Evolutionary conservation across 164 flowering plant species (phyloP).

Genomic region (Macadamia integrifolia): DNA sequence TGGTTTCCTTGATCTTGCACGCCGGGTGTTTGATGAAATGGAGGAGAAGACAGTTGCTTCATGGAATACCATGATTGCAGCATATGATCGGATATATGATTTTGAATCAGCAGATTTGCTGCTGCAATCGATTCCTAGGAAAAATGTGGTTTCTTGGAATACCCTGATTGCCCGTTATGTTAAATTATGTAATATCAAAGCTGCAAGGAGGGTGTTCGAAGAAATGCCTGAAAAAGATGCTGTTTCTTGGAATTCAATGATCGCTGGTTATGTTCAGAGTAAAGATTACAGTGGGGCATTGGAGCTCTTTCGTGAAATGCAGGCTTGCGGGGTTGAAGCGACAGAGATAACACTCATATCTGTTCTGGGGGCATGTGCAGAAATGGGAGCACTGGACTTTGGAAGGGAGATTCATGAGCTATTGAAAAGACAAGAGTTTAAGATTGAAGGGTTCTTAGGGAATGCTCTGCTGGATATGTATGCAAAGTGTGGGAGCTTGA

Average conservation of each 20-base stretch:
- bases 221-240: conserved; percentile 40
- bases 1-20: conserved; percentile 30
- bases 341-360: conserved; percentile 41
- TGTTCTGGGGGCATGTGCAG: conserved; percentile 46
- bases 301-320: conserved; percentile 34
- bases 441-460: conserved; percentile 39
- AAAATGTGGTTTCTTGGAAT: conserved; percentile 46
- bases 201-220: conserved; percentile 30
- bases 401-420: conserved; percentile 37
- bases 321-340: conserved; percentile 17
- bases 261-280: conserved; percentile 31
- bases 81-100: conserved; percentile 32
- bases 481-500: conserved; percentile 42
- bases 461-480: conserved; percentile 49
- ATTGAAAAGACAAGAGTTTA: conserved; percentile 18
- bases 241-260: conserved; percentile 47
- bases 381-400: conserved; percentile 30
- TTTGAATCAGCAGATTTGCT: conserved; percentile 30
- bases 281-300: conserved; percentile 32
- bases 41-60: conserved; percentile 25
- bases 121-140: conserved; percentile 29
- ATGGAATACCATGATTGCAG: conserved; percentile 51
- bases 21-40: conserved; percentile 45
- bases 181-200: conserved; percentile 19
- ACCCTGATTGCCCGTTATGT: conserved; percentile 26